phyloP scores from a whole-genome alignment of 495 filamentous ascomycete genomes.

The Penicillium nucicola region DNA sequence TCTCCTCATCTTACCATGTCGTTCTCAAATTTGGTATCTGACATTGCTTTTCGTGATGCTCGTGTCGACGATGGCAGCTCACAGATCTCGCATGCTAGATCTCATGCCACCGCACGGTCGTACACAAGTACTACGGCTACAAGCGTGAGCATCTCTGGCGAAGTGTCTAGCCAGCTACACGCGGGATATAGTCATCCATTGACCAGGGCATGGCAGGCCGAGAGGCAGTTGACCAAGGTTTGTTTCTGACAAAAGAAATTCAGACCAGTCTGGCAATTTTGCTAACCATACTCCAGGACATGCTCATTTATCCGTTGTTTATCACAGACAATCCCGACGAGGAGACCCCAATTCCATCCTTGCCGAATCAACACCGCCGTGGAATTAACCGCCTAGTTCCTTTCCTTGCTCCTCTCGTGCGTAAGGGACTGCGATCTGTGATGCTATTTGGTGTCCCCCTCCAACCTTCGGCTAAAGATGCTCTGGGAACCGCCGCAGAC shows the following conservation, averaged over 20 bases:
- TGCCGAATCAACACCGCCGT: slow-evolving; percentile 83
- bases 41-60: slow-evolving; percentile 69
- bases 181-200: slow-evolving; percentile 93
- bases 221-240: slow-evolving; percentile 95
- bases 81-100: slow-evolving; percentile 69
- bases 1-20: slow-evolving; percentile 57
- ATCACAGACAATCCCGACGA: slow-evolving; percentile 92
- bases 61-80: slow-evolving; percentile 58
- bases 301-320: slow-evolving; percentile 97
- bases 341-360: slow-evolving; percentile 82
- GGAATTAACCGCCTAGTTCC: slow-evolving; percentile 83
- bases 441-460: slow-evolving; percentile 95
- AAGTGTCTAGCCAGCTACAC: slow-evolving; percentile 93
- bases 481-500: slow-evolving; percentile 88
- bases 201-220: slow-evolving; percentile 89
- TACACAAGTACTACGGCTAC: slow-evolving; percentile 89
- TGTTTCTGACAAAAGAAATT: slow-evolving; percentile 3
- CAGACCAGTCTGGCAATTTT: background rate
- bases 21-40: slow-evolving; percentile 85
- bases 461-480: slow-evolving; percentile 75
- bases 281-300: slow-evolving; percentile 53
- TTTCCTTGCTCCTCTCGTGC: slow-evolving; percentile 80
- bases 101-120: slow-evolving; percentile 63
- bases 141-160: slow-evolving; percentile 86
- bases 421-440: slow-evolving; percentile 84